Base-by-base conservation (phyloP, 208 protist genomes). In the Acanthamoeba sp. region DNA sequence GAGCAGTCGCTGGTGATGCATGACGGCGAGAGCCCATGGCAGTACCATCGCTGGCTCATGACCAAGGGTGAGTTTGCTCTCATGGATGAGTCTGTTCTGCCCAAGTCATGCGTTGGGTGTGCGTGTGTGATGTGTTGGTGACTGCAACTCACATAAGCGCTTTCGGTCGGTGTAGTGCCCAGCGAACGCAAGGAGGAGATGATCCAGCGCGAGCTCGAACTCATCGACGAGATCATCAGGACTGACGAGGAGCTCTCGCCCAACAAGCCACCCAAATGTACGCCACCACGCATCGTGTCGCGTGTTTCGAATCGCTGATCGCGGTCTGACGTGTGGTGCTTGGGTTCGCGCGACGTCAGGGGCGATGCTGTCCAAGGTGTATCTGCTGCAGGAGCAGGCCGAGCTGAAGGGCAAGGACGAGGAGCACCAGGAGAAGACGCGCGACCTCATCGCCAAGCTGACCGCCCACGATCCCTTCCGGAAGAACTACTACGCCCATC, bases 311-410 rank as follows among this genome's bases (percentile, higher is more conserved):
- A n/a, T n/a, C n/a, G n/a, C n/a, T n/a, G n/a, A n/a, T n/a, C n/a
- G n/a, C n/a, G n/a, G n/a, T n/a, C n/a, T n/a, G n/a, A 12, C 66
- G 29, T 40, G 38, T 52, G 29, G 2, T 34, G 45, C 1, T 22
- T 57, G 22, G 5, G 27, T 85, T n/a, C 20, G 42, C 27, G 73
- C 40, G 6, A 45, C 69, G 5, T 12, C 6, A 89, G 55, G 82
- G 82, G 82, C 82, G 34, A 89, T 89, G 82, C 48, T 89, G 16
- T 89, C 82, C 82, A 89, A 89, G 82, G 82, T 89, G 82, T 69
- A 36, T 24, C 55, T 89, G 42, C 55, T 89, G 82, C 50, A 89
- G 52, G 82, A 89, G 55, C 48, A 66, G 82, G 36, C 36, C 6
- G 73, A 52, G 16, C 12, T 50, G 36, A 82, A 42, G 34, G 69